phyloP scores from a whole-genome alignment of 305 asterid genomes.

The Lippia alba region DNA sequence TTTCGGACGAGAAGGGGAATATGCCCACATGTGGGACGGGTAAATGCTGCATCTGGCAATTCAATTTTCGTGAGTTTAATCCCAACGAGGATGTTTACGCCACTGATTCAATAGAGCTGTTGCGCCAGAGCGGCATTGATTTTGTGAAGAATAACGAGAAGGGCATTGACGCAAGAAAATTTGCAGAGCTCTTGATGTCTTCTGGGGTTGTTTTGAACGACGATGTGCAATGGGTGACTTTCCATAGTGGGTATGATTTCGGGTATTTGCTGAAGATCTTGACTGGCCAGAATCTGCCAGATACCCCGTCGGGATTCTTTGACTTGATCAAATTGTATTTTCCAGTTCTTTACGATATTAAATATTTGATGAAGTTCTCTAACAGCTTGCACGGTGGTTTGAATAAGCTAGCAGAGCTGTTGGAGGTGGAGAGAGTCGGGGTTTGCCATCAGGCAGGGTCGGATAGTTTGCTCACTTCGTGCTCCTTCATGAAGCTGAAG shows the following conservation, averaged over 20 bases:
- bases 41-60: constrained; percentile 77
- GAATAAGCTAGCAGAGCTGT: constrained; percentile 75
- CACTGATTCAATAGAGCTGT: constrained; percentile 66
- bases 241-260: constrained; percentile 85
- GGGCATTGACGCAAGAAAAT: constrained; percentile 65
- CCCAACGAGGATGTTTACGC: constrained; percentile 76
- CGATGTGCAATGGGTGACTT: constrained; percentile 77
- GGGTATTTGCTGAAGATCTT: constrained; percentile 81
- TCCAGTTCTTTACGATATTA: constrained; percentile 76
- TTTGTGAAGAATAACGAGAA: constrained; percentile 57
- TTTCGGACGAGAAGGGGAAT: constrained; percentile 81
- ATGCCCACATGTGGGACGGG: constrained; percentile 74
- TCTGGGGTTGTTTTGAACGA: constrained; percentile 83
- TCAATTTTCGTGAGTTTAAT: constrained; percentile 80
- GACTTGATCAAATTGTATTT: constrained; percentile 61
- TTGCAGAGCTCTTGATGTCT: constrained; percentile 88
- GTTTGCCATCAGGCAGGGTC: constrained; percentile 94
- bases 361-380: constrained; percentile 87
- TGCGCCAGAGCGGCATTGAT: constrained; percentile 76
- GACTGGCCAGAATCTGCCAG: constrained; percentile 78
- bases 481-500: constrained; percentile 78
- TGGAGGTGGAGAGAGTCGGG: constrained; percentile 89
- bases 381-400: constrained; percentile 83
- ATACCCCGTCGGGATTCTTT: constrained; percentile 62
- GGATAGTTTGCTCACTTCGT: constrained; percentile 82